Percentiles rank a stretch among this genome's conserved stretches.
Conservation (phyloP, 2,329 filamentous ascomycete genomes). For the Fusarium siculi region DNA sequence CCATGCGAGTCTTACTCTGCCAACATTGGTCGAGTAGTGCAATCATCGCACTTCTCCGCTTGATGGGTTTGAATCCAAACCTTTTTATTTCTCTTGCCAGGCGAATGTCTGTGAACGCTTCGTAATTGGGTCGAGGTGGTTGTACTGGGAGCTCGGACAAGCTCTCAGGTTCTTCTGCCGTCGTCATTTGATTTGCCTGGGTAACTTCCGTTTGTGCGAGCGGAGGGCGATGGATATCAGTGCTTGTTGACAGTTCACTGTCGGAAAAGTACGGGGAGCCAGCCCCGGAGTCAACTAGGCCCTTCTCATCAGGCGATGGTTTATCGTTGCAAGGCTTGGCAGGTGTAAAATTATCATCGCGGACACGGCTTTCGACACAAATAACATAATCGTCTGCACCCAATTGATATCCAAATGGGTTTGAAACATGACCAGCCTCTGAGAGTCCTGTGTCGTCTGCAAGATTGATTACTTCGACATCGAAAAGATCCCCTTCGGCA, state of each 20-base stretch:
- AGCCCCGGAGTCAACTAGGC: not conserved
- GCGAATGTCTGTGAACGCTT: constrained; percentile 69
- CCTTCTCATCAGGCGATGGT: constrained; percentile 14
- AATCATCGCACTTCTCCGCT: constrained; percentile 75
- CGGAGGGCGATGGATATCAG: not conserved
- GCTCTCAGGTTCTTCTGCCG: not conserved
- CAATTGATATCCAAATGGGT: constrained; percentile 54
- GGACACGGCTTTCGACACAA: not conserved
- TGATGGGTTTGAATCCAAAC: constrained; percentile 79
- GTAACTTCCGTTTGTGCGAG: not conserved
- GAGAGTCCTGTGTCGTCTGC: constrained; percentile 52
- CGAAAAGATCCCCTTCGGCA: constrained; percentile 70
- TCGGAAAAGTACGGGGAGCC: constrained; percentile 33
- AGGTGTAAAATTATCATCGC: constrained; percentile 32
- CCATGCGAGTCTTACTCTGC: constrained; percentile 63
- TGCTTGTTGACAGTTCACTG: constrained; percentile 35
- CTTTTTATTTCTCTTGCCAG: constrained; percentile 69
- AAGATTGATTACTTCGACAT: constrained; percentile 71
- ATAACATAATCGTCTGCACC: constrained; percentile 2
- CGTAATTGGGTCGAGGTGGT: constrained; percentile 63
- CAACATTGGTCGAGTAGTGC: constrained; percentile 76
- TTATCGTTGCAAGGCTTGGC: constrained; percentile 41
- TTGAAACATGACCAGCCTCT: constrained; percentile 39
- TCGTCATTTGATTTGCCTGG: not conserved
- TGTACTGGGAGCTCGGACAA: not conserved